A percentile compares a stretch with the other conserved stretches of the same genome.
These are phyloP conservation scores for Eucalyptus pauciflora DNA, from an alignment of 345 rosid species.

Conservation along the genomic window DNA sequence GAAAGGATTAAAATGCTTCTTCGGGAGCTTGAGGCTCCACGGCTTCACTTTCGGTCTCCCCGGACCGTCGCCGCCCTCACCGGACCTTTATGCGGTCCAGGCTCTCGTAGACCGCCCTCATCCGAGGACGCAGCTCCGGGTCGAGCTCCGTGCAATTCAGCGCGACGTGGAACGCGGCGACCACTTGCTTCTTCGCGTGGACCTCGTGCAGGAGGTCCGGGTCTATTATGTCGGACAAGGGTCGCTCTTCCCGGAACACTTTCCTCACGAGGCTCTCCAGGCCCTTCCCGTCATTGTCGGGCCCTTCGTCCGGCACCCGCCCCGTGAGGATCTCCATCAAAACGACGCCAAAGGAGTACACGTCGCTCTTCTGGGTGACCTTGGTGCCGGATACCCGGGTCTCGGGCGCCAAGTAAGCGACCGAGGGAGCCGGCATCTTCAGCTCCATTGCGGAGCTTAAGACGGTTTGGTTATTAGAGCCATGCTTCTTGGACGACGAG, in stretches of 20 bases:
- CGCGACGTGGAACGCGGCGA: conserved; percentile 63
- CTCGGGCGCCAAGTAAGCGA: conserved; percentile 70
- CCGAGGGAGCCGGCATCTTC: conserved; percentile 29
- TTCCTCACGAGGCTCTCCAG: conserved; percentile 57
- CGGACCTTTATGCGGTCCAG: conserved; percentile 54
- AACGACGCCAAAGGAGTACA: conserved; percentile 77
- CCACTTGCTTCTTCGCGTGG: conserved; percentile 56
- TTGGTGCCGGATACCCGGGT: conserved; percentile 55
- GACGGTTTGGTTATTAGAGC: conserved; percentile 15
- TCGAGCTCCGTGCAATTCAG: conserved; percentile 82
- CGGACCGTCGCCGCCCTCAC: conserved; percentile 16
- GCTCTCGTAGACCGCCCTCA: conserved; percentile 72
- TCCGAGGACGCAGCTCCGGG: conserved; percentile 85
- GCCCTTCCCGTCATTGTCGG: conserved; percentile 55
- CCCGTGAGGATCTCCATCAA: conserved; percentile 85
- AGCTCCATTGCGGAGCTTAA: conserved; percentile 29
- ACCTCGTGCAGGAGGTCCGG: conserved; percentile 44
- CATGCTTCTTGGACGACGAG: conserved; percentile 32
- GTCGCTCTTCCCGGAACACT: conserved; percentile 51
- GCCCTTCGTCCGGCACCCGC: conserved; percentile 36
- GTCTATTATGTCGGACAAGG: conserved; percentile 71
- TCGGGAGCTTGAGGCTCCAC: not conserved
- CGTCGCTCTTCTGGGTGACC: conserved; percentile 78
- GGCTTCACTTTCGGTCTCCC: not conserved
- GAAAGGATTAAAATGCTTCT: not conserved